Base-by-base conservation (phyloP, 2,329 filamentous ascomycete genomes). In the Penicillium hordei region DNA sequence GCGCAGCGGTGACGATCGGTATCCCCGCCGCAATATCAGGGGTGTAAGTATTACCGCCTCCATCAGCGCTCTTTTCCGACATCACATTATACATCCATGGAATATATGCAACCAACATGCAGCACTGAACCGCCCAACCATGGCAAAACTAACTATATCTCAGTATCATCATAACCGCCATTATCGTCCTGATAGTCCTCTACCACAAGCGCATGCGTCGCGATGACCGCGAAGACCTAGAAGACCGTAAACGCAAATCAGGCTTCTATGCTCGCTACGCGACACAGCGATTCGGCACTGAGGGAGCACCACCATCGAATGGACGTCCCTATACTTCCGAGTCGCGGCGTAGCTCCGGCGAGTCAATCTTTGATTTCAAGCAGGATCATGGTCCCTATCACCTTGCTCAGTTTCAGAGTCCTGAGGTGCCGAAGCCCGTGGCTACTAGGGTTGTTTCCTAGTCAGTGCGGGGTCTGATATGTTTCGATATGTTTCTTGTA, bases 341-440 rank as follows among this genome's bases (percentile, higher is more conserved):
- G 15, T 57, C 55, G 3, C 55, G 49, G 4, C 55, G 49, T 4
- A 46, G 34, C 21, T 57, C 55, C 0, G 49, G 13, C 9, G 55
- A 57, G 0, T 57, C 55, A 12, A 23, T 57, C 17, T 57, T 36
- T 39, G 55, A 57, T 40, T 53, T 53, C n/a, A 57, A 57, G 43
- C 49, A 57, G 27, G 55, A 57, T 19, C 43, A 53, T 19, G 55
- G 55, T 3, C 49, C 27, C 4, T 57, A 57, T 34, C 55, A 53
- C 21, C 21, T 57, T 17, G 55, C 55, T 9, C 43, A 46, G 15
- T 29, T 57, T 13, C 15, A 15, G 1, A 21, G 31, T 34, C 49
- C 49, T 1, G 55, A 57, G 29, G 29, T 19, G 21, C 21, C 49
- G 3, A 53, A 53, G 42, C 27, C 55, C 1, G 42, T 29, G 31